Base-by-base conservation (phyloP, 306 rosid species). In the Ceratonia siliqua region DNA sequence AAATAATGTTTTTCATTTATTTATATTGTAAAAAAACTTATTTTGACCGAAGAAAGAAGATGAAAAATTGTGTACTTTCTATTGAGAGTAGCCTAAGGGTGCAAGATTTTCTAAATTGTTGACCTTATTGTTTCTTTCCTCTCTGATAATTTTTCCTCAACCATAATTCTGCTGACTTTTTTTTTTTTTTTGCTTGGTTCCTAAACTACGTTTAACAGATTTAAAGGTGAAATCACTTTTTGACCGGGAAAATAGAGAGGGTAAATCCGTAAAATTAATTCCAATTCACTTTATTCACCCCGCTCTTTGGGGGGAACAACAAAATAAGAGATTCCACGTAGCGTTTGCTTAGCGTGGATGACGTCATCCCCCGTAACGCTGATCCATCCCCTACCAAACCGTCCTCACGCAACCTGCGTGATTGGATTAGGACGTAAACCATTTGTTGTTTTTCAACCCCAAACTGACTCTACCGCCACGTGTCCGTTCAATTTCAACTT, bases 391-490 rank as follows among this genome's bases (percentile, higher is more conserved):
- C 72, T 24, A 65, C 57, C 63, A 0, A 61, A 68, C 53, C 43
- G 27, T 24, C 43, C 36, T 53, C 74, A 55, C 48, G 74, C 56
- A 53, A 35, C 36, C 9, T 41, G 74, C 56, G 78, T 45, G 62
- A 69, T 59, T 45, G 46, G 79, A 48, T 50, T 15, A 39, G 25
- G 72, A 50, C 75, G 72, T 49, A 21, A 21, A 53, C 59, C 45
- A 6, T 4, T 46, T 7, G 39, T n/a, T n/a, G n/a, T n/a, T n/a
- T n/a, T n/a, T n/a, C n/a, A n/a, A n/a, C n/a, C n/a, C n/a, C n/a
- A 15, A 66, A 8, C 59, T 13, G 17, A 49, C 27, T n/a, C 6
- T 10, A 18, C 30, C 3, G 48, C 84, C 85, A 74, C 87, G 85
- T 83, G 83, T 30, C 28, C 2, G 0, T 0, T 2, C 4, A 0